Evolutionary conservation across 2,329 filamentous ascomycete genomes (phyloP), one percentile per base, ranked within the genome.

Genomic region (Cladophialophora immunda): DNA sequence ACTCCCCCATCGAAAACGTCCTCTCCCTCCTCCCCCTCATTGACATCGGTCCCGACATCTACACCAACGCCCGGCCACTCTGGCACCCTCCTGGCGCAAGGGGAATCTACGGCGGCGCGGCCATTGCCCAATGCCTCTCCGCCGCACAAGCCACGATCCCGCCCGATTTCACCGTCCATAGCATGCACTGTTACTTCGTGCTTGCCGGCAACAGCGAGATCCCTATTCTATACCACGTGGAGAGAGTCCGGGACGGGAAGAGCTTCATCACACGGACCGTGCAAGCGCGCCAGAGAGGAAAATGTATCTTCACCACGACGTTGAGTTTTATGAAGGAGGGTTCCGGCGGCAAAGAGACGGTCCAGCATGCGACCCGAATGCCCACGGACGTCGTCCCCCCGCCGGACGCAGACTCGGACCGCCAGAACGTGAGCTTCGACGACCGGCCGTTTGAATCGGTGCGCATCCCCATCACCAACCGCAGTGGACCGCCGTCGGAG

Each of bases 181-280:
- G 91, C 76, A 97, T 97, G 91, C 95, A 99, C 85, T 98, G 95
- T 86, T 99, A 98, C 83, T 99, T 99, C 79, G 89, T 99, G 36
- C 89, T 98, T 1, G 94, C 94, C 4, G 95, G 95, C 30, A 92
- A 94, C 75, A 85, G 88, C 13, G 88, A 91, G 67, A 90, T 95
- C 19, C 94, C 95, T 34, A 91, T 98, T 71, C 85, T 97, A 69
- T 98, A 97, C 82, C 92, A 97, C 77, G 95, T 99, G 55, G 95
- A 98, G 82, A 88, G 92, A 60, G 93, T 99, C 56, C 90, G 95
- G 63, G 93, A 97, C 76, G 95, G 95, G 8, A 89, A 90, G 67
- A 94, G 91, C 59, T 99, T 94, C 78, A 90, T 92, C 62, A 98
- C 95, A 41, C 86, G 95, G 62, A 98, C 94, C 0, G 95, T 99